Evolutionary conservation across 2,329 filamentous ascomycete genomes (phyloP), one percentile per base, ranked within the genome.

Genomic region (Huntiella abstrusa): DNA sequence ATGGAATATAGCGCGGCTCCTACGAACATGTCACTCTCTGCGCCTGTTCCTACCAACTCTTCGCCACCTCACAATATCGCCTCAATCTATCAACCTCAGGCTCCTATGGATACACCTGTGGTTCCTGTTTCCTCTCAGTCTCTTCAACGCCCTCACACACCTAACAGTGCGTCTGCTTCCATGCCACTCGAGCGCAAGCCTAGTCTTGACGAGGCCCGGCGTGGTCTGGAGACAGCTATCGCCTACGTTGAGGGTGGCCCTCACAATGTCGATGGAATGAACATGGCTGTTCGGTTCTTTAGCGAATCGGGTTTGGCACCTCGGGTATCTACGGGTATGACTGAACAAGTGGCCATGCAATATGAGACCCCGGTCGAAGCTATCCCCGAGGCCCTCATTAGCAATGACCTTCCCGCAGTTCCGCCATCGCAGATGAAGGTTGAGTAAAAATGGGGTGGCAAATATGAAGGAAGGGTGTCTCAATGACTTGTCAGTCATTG

Each of bases 1-100:
- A 66, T 80, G 39, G 78, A 73, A 48, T 73, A 68, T 72, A 50
- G 59, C 59, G 38, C 61, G 60, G 6, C 15, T 32, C 28, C 15
- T 13, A n/a, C 41, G 4, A 16, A 12, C 41, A 11, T 13, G 11
- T 12, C 41, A 32, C 17, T 8, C 7, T 12, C 15, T 15, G 35
- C 34, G 8, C 5, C 44, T 13, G 32, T 13, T 11, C 22, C 44
- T 4, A 28, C n/a, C 7, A 5, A 11, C 22, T 28, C 22, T 16
- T 28, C n/a, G 16, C 33, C 16, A 22, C 13, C 33, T 4, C 33
- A 15, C 42, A 22, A n/a, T 7, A 59, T 61, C 13, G 60, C 61
- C 2, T 59, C 58, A 5, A 54, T 57, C 32, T 17, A 33, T 22
- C 32, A 7, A n/a, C 37, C 11, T 17, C 33, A 7, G 45, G 34